These are phyloP conservation scores for Talaromyces marneffei DNA, from an alignment of 2,329 filamentous ascomycete genomes.

Conservation along the genomic window DNA sequence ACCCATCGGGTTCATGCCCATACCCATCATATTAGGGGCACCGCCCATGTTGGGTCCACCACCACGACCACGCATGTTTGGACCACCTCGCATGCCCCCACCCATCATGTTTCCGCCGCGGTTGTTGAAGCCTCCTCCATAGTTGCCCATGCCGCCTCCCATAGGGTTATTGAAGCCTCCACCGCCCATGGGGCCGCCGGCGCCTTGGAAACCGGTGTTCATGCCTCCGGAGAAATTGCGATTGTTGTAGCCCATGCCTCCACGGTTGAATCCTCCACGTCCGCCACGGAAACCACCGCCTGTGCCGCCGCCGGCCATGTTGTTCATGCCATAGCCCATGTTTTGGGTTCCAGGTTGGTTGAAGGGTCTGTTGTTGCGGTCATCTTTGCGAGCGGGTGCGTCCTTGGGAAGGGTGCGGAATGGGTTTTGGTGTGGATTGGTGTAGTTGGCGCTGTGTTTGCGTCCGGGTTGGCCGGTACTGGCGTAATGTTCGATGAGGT, in stretches of 20 bases:
- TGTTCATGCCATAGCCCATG: slow-evolving; percentile 38
- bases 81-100: slow-evolving; percentile 47
- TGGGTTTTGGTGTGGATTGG: slow-evolving; percentile 70
- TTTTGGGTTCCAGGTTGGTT: slow-evolving; percentile 33
- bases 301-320: slow-evolving; percentile 20
- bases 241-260: slow-evolving; percentile 46
- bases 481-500: slow-evolving; percentile 64
- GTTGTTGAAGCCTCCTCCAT: slow-evolving; percentile 42
- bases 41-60: slow-evolving; percentile 40
- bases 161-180: slow-evolving; percentile 50
- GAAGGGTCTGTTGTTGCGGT: slow-evolving; percentile 47
- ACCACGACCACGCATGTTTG: slow-evolving; percentile 55
- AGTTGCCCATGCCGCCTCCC: slow-evolving; percentile 46
- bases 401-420: slow-evolving; percentile 91
- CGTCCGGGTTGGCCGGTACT: slow-evolving; percentile 56
- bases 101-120: slow-evolving; percentile 52
- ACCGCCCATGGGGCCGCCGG: slow-evolving; percentile 39
- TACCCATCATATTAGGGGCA: slow-evolving; percentile 49
- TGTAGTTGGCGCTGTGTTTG: slow-evolving; percentile 66
- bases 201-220: slow-evolving; percentile 34
- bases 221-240: slow-evolving; percentile 45
- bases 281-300: slow-evolving; percentile 51
- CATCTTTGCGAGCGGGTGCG: slow-evolving; percentile 65
- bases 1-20: slow-evolving; percentile 49
- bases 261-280: slow-evolving; percentile 45